Percentiles rank a stretch among this genome's conserved stretches.
Conservation (phyloP, 441 rosid genomes). For the Melastoma candidum region DNA sequence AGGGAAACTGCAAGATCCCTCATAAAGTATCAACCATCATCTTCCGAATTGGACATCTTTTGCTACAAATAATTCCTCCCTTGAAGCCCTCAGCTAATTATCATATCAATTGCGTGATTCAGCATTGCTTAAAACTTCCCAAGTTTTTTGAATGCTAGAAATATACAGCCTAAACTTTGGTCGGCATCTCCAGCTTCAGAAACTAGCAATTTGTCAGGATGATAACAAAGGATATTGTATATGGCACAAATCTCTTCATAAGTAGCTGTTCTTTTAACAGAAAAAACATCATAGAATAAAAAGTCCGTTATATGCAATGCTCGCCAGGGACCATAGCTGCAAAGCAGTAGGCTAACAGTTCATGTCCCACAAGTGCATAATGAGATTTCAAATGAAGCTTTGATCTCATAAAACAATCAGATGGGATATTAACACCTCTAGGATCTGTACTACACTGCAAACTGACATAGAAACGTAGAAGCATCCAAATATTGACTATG, state of each 20-base stretch:
- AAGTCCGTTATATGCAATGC: slow-evolving; percentile 30
- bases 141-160: slow-evolving; percentile 64
- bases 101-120: slow-evolving; percentile 50
- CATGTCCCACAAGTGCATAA: too few species aligned
- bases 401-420: too few species aligned
- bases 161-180: slow-evolving; percentile 27
- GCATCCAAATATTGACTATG: too few species aligned
- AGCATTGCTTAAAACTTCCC: slow-evolving; percentile 61
- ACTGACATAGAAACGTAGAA: too few species aligned
- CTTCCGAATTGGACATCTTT: slow-evolving; percentile 55
- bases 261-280: slow-evolving; percentile 53
- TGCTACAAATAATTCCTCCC: slow-evolving; percentile 34
- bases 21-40: slow-evolving; percentile 46
- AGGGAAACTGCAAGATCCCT: slow-evolving; percentile 34
- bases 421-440: too few species aligned
- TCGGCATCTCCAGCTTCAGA: slow-evolving; percentile 13
- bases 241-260: slow-evolving; percentile 56
- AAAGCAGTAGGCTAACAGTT: neutral
- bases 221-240: slow-evolving; percentile 55
- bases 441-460: too few species aligned
- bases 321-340: slow-evolving; percentile 34
- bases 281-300: slow-evolving; percentile 39
- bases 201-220: slow-evolving; percentile 54
- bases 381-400: too few species aligned
- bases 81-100: slow-evolving; percentile 37